phyloP scores from a whole-genome alignment of 352 stramenopile species.

The Phytopythium kandeliae region DNA sequence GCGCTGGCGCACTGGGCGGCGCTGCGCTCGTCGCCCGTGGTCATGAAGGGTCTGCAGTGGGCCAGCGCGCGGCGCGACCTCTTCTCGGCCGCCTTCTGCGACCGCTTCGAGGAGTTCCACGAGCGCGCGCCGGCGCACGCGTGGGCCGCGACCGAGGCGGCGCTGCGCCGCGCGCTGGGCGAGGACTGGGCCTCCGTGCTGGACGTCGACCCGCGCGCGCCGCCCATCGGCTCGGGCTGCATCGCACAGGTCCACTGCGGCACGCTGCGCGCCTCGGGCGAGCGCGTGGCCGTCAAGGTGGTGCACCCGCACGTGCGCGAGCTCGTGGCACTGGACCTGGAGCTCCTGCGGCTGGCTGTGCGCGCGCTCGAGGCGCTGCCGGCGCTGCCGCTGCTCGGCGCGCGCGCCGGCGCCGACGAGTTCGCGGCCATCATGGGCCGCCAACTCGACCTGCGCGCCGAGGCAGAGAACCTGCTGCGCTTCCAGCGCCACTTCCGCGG shows the following conservation, averaged over 20 bases:
- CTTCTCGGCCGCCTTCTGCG: slow-evolving; percentile 88
- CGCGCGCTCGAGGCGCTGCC: slow-evolving; percentile 58
- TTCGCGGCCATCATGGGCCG: slow-evolving; percentile 84
- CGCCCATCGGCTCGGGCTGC: slow-evolving; percentile 88
- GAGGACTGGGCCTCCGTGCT: slow-evolving; percentile 62
- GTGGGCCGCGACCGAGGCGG: slow-evolving; percentile 82
- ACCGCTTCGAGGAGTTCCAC: slow-evolving; percentile 89
- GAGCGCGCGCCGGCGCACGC: slow-evolving; percentile 83
- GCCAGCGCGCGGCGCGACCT: slow-evolving; percentile 92
- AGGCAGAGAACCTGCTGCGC: slow-evolving; percentile 84
- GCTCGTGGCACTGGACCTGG: slow-evolving; percentile 87
- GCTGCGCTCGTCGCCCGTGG: slow-evolving; percentile 76
- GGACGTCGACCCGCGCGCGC: slow-evolving; percentile 33
- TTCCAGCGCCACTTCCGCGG: slow-evolving; percentile 78
- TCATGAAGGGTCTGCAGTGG: slow-evolving; percentile 97
- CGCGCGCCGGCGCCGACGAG: slow-evolving; percentile 75
- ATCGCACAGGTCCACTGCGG: slow-evolving; percentile 94
- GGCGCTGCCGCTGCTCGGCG: slow-evolving; percentile 59
- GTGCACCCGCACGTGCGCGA: slow-evolving; percentile 89
- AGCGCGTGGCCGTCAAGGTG: slow-evolving; percentile 90
- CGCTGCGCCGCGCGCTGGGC: slow-evolving; percentile 82
- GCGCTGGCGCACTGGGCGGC: slow-evolving; percentile 51
- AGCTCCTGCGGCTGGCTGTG: slow-evolving; percentile 61
- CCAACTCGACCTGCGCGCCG: slow-evolving; percentile 90
- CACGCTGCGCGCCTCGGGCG: slow-evolving; percentile 46